Percentiles rank a stretch among this genome's conserved stretches.
Evolutionary conservation across 2,329 filamentous ascomycete species (phyloP).

Genomic region (Tympanopsis confertula): DNA sequence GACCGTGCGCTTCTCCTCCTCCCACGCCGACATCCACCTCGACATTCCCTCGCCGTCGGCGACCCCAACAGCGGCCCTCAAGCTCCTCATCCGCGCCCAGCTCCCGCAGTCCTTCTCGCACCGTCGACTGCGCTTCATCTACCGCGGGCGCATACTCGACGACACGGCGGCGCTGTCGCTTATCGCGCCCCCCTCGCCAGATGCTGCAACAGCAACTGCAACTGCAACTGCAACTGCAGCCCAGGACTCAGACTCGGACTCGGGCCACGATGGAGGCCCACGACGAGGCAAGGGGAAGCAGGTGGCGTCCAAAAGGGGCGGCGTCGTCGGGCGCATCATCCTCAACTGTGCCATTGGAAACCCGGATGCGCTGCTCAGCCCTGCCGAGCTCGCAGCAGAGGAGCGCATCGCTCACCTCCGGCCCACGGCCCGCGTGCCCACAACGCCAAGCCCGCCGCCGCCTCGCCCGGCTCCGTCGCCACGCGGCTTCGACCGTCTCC

Average conservation of each 20-base stretch:
- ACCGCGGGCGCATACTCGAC: conserved; percentile 74
- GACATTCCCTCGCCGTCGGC: conserved; percentile 56
- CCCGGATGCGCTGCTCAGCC: conserved; percentile 40
- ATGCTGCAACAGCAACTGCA: conserved; percentile 3
- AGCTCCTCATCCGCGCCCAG: conserved; percentile 66
- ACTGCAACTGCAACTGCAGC: conserved; percentile 11
- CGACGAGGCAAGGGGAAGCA: conserved; percentile 59
- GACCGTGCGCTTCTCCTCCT: conserved; percentile 81
- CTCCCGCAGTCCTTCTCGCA: conserved; percentile 50
- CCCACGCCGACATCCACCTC: conserved; percentile 72
- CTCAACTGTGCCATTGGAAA: conserved; percentile 89
- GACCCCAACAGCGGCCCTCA: conserved; percentile 68
- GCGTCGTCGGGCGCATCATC: conserved; percentile 54
- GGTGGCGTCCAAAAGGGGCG: conserved; percentile 27
- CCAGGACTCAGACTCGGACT: conserved; percentile 8
- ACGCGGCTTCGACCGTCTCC: conserved; percentile 78
- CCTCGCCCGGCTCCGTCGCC: conserved; percentile 37
- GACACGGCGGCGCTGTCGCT: conserved; percentile 49
- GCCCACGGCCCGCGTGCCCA: conserved; percentile 2
- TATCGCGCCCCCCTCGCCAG: not conserved
- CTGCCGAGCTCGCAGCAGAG: conserved; percentile 60
- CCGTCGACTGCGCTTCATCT: conserved; percentile 75
- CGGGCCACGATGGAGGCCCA: conserved; percentile 23
- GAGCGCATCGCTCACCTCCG: conserved; percentile 28
- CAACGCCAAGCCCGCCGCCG: conserved; percentile 7